Percentiles rank a stretch among this genome's conserved stretches.
phyloP scores from a whole-genome alignment of 2,329 filamentous ascomycete genomes.

The Penicillium sp. region DNA sequence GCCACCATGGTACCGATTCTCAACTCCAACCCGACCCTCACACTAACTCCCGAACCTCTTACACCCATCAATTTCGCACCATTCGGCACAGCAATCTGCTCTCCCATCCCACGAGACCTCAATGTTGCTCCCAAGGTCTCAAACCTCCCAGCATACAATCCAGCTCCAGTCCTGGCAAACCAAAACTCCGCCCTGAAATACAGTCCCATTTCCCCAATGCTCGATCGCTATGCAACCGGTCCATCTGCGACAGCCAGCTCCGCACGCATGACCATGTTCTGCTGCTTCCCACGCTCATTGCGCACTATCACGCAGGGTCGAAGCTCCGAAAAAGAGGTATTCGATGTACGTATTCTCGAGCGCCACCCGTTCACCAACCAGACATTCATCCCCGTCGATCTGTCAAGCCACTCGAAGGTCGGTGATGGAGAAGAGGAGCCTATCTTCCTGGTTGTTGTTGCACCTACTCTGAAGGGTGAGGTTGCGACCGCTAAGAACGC shows the following conservation, averaged over 20 bases:
- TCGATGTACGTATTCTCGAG: conserved; percentile 75
- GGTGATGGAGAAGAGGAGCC: conserved; percentile 30
- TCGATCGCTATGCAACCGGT: conserved; percentile 65
- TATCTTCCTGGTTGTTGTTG: conserved; percentile 81
- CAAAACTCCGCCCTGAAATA: conserved; percentile 89
- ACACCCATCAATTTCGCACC: conserved; percentile 67
- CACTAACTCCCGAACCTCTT: conserved; percentile 64
- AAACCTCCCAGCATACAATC: conserved; percentile 42
- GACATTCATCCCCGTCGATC: conserved; percentile 78
- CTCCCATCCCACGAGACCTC: conserved; percentile 61
- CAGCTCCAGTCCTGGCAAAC: conserved; percentile 66
- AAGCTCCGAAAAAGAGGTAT: conserved; percentile 37
- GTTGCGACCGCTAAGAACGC: conserved; percentile 35
- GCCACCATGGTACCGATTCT: conserved; percentile 35
- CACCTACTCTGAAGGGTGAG: conserved; percentile 64
- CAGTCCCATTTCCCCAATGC: conserved; percentile 71
- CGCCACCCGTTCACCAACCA: conserved; percentile 92
- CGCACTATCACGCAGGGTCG: conserved; percentile 24
- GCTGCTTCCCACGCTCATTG: conserved; percentile 68
- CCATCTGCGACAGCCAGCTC: conserved; percentile 45
- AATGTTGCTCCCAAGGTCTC: conserved; percentile 47
- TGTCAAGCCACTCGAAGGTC: conserved; percentile 37
- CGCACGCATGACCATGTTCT: conserved; percentile 83
- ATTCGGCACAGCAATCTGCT: conserved; percentile 81
- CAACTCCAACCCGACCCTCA: conserved; percentile 36